Evolutionary conservation across 495 filamentous ascomycete genomes (phyloP).

Genomic region (Trypethelium eluteriae): DNA sequence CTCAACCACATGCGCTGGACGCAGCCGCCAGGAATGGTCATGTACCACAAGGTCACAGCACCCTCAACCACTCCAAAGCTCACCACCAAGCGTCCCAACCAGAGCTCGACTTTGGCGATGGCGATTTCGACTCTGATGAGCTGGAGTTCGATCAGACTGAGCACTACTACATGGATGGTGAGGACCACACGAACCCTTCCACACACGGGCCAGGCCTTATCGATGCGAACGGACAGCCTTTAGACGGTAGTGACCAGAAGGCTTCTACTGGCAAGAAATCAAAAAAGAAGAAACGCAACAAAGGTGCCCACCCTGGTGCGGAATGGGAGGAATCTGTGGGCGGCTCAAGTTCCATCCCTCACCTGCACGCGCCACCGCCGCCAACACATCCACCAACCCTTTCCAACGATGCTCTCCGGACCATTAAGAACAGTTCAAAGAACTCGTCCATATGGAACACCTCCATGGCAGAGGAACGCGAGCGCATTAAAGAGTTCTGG

Average conservation of each 20-base stretch:
- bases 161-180: constrained; percentile 40
- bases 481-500: constrained; percentile 98
- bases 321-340: constrained; percentile 15
- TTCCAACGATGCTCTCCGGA: constrained; percentile 20
- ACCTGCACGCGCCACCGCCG: constrained; percentile 31
- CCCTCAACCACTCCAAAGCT: constrained; percentile 10
- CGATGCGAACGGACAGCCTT: not conserved
- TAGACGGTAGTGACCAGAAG: not conserved
- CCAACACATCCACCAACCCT: constrained; percentile 25
- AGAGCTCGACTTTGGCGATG: constrained; percentile 24
- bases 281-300: constrained; percentile 44
- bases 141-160: constrained; percentile 34
- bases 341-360: constrained; percentile 36
- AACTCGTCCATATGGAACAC: constrained; percentile 97
- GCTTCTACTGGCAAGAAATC: constrained; percentile 30
- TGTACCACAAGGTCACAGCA: constrained; percentile 17
- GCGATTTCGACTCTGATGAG: constrained; percentile 15
- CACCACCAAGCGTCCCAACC: constrained; percentile 10
- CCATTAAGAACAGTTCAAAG: constrained; percentile 14
- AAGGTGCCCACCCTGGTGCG: constrained; percentile 8
- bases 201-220: not conserved
- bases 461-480: constrained; percentile 81
- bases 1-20: constrained; percentile 20
- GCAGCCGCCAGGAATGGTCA: constrained; percentile 24
- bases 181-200: constrained; percentile 20